Evolutionary conservation across 495 filamentous ascomycete genomes (phyloP).

Genomic region (Pyrenula aspistea): DNA sequence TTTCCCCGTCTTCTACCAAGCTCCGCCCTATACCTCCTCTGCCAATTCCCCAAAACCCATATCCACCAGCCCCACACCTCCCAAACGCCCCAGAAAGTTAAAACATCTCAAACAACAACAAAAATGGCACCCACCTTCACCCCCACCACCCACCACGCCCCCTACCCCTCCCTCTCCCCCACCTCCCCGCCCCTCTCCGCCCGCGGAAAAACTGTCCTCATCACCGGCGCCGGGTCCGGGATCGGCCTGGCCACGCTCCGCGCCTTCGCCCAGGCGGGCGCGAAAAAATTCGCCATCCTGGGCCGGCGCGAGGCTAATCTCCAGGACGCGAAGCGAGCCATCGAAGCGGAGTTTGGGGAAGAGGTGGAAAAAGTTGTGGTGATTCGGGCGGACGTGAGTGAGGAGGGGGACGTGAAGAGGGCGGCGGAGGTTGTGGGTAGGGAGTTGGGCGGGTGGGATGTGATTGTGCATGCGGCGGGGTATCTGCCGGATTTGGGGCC

Average conservation of each 20-base stretch:
- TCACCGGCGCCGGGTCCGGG: constrained; percentile 25
- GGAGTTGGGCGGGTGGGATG: constrained; percentile 18
- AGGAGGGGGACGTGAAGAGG: constrained; percentile 11
- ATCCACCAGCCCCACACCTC: no score
- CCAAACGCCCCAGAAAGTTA: no score
- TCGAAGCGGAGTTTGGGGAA: constrained; percentile 10
- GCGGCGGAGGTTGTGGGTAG: constrained; percentile 5
- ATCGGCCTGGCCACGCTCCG: constrained; percentile 20
- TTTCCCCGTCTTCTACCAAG: no score
- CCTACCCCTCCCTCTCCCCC: constrained; percentile 32
- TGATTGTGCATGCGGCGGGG: constrained; percentile 25
- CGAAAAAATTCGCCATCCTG: constrained; percentile 19
- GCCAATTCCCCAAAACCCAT: no score
- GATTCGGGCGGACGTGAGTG: constrained; percentile 2
- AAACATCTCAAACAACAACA: no score
- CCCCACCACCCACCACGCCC: constrained; percentile 18
- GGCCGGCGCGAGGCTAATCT: constrained; percentile 12
- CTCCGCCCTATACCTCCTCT: no score
- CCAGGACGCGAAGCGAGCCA: constrained; percentile 11
- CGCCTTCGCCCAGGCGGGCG: constrained; percentile 20
- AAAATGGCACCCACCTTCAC: constrained; percentile 15
- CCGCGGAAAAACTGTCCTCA: constrained; percentile 27
- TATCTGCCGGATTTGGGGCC: constrained; percentile 8
- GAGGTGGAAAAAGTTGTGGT: neutral
- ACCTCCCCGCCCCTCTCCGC: constrained; percentile 27